phyloP scores from a whole-genome alignment of 495 filamentous ascomycete species.

The Parachaetomium inaequale region DNA sequence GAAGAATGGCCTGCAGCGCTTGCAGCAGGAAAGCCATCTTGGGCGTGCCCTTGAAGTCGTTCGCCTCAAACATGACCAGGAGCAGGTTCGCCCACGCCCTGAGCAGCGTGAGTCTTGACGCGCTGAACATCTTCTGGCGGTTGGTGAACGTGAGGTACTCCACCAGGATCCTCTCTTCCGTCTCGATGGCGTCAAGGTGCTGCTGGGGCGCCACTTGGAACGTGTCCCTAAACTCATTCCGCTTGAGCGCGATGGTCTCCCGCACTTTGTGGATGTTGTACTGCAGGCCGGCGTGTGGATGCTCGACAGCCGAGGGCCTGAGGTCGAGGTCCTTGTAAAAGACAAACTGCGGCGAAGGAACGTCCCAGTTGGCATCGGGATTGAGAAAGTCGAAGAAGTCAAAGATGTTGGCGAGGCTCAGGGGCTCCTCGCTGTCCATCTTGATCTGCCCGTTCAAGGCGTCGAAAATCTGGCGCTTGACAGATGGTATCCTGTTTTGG shows the following conservation, averaged over 20 bases:
- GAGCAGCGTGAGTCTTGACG: slow-evolving; percentile 61
- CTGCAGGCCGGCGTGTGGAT: slow-evolving; percentile 44
- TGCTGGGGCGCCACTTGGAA: slow-evolving; percentile 50
- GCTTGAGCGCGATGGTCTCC: slow-evolving; percentile 58
- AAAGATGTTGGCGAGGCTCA: slow-evolving; percentile 70
- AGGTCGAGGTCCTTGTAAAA: slow-evolving; percentile 62
- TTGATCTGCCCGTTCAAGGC: slow-evolving; percentile 72
- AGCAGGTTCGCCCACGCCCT: slow-evolving; percentile 78
- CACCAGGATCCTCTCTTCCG: slow-evolving; percentile 56
- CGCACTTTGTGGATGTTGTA: slow-evolving; percentile 62
- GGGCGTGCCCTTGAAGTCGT: slow-evolving; percentile 63
- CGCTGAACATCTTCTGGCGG: slow-evolving; percentile 54
- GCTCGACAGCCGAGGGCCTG: slow-evolving; percentile 52
- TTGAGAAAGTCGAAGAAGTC: slow-evolving; percentile 92
- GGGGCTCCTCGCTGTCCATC: slow-evolving; percentile 56
- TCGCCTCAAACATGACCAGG: slow-evolving; percentile 70
- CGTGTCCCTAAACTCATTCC: slow-evolving; percentile 50
- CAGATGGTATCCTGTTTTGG: slow-evolving; percentile 63
- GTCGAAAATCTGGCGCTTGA: slow-evolving; percentile 73
- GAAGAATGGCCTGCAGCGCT: slow-evolving; percentile 76
- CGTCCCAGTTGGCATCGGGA: slow-evolving; percentile 54
- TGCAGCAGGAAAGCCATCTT: slow-evolving; percentile 76
- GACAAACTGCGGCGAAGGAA: slow-evolving; percentile 46
- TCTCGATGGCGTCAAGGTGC: slow-evolving; percentile 54
- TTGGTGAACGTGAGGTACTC: slow-evolving; percentile 61